phyloP scores from a whole-genome alignment of 2,329 filamentous ascomycete genomes.

The Aureobasidium sp. region DNA sequence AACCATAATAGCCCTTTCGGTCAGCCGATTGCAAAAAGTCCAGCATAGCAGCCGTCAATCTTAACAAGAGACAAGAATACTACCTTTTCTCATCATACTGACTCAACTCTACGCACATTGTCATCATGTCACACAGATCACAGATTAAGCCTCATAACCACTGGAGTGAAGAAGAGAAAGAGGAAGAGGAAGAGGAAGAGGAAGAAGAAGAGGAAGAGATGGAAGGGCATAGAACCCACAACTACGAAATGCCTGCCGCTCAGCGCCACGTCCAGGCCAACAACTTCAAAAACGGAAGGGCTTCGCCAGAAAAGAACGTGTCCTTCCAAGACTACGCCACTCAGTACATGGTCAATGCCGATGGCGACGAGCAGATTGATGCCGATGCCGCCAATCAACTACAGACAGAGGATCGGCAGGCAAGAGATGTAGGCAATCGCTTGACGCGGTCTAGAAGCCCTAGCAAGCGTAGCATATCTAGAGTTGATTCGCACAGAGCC shows the following conservation, averaged over 20 bases:
- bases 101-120: no score
- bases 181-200: background rate
- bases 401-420: background rate
- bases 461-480: background rate
- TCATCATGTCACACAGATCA: background rate
- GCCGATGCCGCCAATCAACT: background rate
- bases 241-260: background rate
- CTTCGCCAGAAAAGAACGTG: background rate
- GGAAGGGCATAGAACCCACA: background rate
- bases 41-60: background rate
- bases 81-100: background rate
- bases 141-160: no score
- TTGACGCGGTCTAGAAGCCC: background rate
- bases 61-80: background rate
- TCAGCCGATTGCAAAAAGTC: background rate
- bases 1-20: background rate
- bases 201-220: background rate
- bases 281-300: background rate
- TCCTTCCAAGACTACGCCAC: background rate
- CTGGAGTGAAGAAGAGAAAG: background rate
- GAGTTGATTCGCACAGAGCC: background rate
- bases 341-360: background rate
- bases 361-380: slow-evolving; percentile 35
- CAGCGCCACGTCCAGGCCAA: background rate
- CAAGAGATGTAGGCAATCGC: background rate